Base-by-base conservation (phyloP, 1,284 basidiomycete species). In the Pyrrhoderma lamaoense region DNA sequence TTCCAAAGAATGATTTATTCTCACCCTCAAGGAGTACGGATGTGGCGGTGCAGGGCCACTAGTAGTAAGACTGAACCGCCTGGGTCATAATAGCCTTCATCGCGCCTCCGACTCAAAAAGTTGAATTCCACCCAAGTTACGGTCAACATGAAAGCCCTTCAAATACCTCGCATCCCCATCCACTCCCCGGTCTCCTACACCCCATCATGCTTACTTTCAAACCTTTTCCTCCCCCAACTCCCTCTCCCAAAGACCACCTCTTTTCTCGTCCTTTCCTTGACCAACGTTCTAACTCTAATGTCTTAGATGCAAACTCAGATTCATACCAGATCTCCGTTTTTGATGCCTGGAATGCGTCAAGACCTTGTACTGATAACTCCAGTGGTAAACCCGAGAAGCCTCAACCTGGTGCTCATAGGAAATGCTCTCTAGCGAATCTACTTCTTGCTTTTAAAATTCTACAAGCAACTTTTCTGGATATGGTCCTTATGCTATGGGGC, bases 401-500 rank as follows among this genome's bases (percentile, higher is more conserved):
- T 55, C 71, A 79, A 45, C 80, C 86, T 37, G 86, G 87, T 45
- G 79, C 77, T 36, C 81, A 79, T 55, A 77, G 86, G 37, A 70
- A 73, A 23, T 59, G 89, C 50, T 79, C 72, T 49, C 58, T 70
- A 38, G 60, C 63, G 16, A 88, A 85, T 62, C 58, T 78, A 42
- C 66, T 62, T 45, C 71, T 84, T 27, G 87, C 85, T 13, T 65
- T 70, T 56, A 68, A 70, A 22, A 76, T 85, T 55, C 61, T 76
- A 14, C 72, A 69, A 52, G 68, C 69, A 13, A 83, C 77, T 60
- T 71, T 76, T 27, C 67, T 74, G 18, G 75, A 82, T 53, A 69
- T 89, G 60, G 64, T 82, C 55, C 65, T 64, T 22, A 68, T 74
- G n/a, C 64, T 89, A 16, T 85, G 81, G 74, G 68, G 70, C 42